These are phyloP conservation scores for Ambrosiella cleistominuta DNA, from an alignment of 2,329 filamentous ascomycete species.

Conservation along the genomic window DNA sequence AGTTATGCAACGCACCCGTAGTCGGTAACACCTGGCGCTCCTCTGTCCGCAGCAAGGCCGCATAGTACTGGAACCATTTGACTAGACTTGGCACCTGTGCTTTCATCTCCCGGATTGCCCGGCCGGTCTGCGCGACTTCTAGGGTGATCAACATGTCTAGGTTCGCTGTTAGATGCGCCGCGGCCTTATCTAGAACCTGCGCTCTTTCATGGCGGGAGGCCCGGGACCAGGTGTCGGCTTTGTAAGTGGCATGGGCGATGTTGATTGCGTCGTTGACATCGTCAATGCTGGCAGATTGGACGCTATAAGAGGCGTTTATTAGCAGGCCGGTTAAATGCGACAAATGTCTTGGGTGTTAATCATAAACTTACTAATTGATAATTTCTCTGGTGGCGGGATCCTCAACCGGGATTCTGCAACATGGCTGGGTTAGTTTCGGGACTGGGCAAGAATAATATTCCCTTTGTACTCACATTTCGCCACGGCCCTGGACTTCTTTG, in stretches of 20 bases:
- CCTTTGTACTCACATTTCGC: constrained; percentile 26
- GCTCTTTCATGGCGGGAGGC: constrained; percentile 24
- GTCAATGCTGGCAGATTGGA: constrained; percentile 23
- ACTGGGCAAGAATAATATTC: constrained; percentile 1
- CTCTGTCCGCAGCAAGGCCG: constrained; percentile 24
- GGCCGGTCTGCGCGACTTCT: constrained; percentile 29
- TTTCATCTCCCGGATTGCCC: constrained; percentile 22
- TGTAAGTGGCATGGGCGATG: constrained; percentile 27
- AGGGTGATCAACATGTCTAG: constrained; percentile 26
- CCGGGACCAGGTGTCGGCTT: constrained; percentile 27
- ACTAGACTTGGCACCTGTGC: constrained; percentile 23
- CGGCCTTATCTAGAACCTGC: constrained; percentile 27
- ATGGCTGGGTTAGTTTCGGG: not conserved
- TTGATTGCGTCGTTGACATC: constrained; percentile 31
- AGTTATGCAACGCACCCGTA: constrained; percentile 24
- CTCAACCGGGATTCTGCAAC: constrained; percentile 31
- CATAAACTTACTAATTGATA: constrained; percentile 28
- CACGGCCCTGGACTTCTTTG: constrained; percentile 20
- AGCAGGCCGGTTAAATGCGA: not conserved
- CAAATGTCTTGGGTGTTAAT: not conserved
- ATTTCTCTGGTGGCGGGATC: constrained; percentile 35
- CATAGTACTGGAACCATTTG: constrained; percentile 24
- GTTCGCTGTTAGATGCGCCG: constrained; percentile 24
- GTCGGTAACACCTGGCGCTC: constrained; percentile 30
- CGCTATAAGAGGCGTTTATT: not conserved